These are phyloP conservation scores for Smittium mucronatum DNA, from an alignment of 371 early-diverging fungal genomes.

Conservation along the genomic window DNA sequence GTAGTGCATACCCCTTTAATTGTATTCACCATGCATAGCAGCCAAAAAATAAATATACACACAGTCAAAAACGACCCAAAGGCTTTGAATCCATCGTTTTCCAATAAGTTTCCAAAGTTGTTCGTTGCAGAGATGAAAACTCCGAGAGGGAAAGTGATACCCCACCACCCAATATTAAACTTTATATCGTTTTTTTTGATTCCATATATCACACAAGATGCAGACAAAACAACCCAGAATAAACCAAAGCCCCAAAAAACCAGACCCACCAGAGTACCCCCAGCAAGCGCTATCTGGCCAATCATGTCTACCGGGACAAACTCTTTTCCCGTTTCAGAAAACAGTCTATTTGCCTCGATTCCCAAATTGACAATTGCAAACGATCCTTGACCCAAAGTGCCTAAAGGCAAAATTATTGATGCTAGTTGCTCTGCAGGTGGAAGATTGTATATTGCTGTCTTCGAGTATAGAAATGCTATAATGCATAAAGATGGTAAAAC, in stretches of 20 bases:
- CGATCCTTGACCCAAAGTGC: conserved; percentile 36
- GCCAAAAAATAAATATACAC: conserved; percentile 3
- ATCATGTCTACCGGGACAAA: conserved; percentile 20
- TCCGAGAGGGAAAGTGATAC: conserved; percentile 37
- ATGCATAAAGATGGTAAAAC: conserved; percentile 28
- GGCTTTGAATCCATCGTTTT: not conserved
- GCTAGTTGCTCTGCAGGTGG: conserved; percentile 36
- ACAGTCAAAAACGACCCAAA: conserved; percentile 3
- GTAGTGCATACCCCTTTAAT: not conserved
- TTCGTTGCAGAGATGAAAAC: conserved; percentile 27
- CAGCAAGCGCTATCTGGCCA: conserved; percentile 19
- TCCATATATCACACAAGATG: conserved; percentile 22
- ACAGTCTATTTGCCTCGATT: conserved; percentile 17
- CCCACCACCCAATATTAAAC: conserved; percentile 43
- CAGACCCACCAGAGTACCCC: conserved; percentile 23
- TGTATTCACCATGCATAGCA: not conserved
- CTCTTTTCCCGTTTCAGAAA: conserved; percentile 12
- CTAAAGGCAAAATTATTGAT: conserved; percentile 35
- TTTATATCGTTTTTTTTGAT: conserved; percentile 21
- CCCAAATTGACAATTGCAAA: conserved; percentile 38
- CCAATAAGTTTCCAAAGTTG: conserved; percentile 7
- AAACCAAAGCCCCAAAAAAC: conserved; percentile 35
- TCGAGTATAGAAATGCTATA: conserved; percentile 32
- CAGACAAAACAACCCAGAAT: conserved; percentile 34
- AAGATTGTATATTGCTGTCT: conserved; percentile 31